Base-by-base conservation (phyloP, 306 rosid genomes). In the Begonia fuchsioides region DNA sequence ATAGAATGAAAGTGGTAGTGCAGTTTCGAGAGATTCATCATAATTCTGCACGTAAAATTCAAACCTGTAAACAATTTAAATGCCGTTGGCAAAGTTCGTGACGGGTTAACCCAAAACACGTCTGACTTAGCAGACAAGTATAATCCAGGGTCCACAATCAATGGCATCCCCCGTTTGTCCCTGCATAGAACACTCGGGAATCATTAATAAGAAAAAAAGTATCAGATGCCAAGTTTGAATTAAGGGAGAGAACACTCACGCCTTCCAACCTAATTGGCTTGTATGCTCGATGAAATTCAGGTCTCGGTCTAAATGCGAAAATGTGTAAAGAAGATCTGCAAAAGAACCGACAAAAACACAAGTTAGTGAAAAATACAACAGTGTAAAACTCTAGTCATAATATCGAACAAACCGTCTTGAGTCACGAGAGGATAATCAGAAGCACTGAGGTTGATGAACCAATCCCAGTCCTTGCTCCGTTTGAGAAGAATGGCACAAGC, bases 361-460 rank as follows among this genome's bases (percentile, higher is more conserved):
- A 9, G 19, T 3, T 58, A 39, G n/a, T 10, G 19, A 5, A 11
- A 20, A 39, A 50, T 19, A 32, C 19, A 9, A 3, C 32, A 58
- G 12, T 19, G 2, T 13, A 18, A 41, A 18, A 13, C 10, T 18
- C 11, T 39, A 39, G 15, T 39, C 1, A 53, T 19, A 39, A 39
- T 13, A 39, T 49, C 44, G 11, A 20, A 73, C 94, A 65, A 62
- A 85, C 98, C 98, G 73, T 92, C 98, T 57, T 85, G 96, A 59
- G 98, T 82, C 10, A 92, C 93, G 17, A 92, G 96, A 44, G 98
- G 98, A 73, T 92, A 85, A 61, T 92, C 96, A 0, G 98, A 92
- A 49, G 98, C 98, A 57, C 98, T 92, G 17, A 90, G 98, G 65
- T 90, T 92, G 74, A 92, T 92, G 64, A 92, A 92, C 98, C 96